Evolutionary conservation across 2,329 filamentous ascomycete species (phyloP), one percentile per base, ranked within the genome.

Genomic region (Teratosphaeria viscida): DNA sequence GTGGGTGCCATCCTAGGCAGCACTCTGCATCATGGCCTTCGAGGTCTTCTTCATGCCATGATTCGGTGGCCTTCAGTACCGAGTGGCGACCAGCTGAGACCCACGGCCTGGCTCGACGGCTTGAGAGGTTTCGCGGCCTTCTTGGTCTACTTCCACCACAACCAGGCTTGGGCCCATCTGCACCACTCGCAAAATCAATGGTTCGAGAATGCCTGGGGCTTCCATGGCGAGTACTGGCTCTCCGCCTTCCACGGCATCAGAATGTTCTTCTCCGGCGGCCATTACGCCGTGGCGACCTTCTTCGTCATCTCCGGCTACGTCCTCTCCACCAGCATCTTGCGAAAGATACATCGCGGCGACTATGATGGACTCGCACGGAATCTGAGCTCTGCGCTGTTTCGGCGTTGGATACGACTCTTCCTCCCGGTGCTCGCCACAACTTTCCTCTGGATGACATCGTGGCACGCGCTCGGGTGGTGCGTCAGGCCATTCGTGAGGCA

Each of bases 101-200:
- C 57, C n/a, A 85, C 82, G 2, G 81, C 82, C 27, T 85, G 81
- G 64, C 77, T 85, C 14, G 85, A 88, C 65, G 85, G 85, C 14
- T 73, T 88, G 11, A 76, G 85, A 63, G 85, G 85, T 2, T 85
- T 86, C 61, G 84, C 85, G 10, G 83, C 85, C 4, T 78, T 88
- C 39, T 68, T 86, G 23, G 85, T 88, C 16, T 87, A 85, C 69
- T 76, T 81, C 64, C 82, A 85, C 62, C 82, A 86, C 70, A 77
- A 85, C 68, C 72, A 80, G 62, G 64, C 69, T 6, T 85, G 82
- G 80, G 78, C 77, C 53, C 85, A 83, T 69, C 73, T 85, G 16
- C 81, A 85, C 64, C 16, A 49, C 43, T 49, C 43, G 43, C 43
- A 49, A 2, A 49, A 49, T 11, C 74, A 70, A 57, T 77, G 81